These are phyloP conservation scores for Dissophora globulifera DNA, from an alignment of 192 early-diverging fungal species.

Conservation along the genomic window DNA sequence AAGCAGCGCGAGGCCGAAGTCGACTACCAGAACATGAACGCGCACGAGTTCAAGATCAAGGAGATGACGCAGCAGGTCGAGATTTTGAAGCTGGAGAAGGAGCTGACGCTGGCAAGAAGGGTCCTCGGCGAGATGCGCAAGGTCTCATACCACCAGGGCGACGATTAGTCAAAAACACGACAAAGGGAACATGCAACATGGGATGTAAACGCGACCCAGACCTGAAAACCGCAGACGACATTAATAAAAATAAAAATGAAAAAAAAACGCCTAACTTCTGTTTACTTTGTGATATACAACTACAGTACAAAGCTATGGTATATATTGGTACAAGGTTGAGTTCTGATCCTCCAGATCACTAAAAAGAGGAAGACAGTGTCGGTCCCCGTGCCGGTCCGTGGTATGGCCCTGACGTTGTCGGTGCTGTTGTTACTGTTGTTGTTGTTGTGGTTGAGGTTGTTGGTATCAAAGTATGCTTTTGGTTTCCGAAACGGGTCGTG, in stretches of 20 bases:
- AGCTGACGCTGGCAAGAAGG: conserved; percentile 84
- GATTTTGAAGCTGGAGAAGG: conserved; percentile 96
- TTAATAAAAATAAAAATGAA: not conserved
- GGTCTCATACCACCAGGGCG: conserved; percentile 76
- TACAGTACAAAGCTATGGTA: no score
- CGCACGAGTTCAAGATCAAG: conserved; percentile 93
- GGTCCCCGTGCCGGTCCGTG: no score
- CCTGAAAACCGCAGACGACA: not conserved
- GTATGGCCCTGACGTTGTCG: no score
- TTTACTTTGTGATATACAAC: no score
- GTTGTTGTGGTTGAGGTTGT: no score
- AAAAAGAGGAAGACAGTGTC: no score
- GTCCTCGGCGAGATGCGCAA: conserved; percentile 94
- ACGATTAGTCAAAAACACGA: conserved; percentile 26
- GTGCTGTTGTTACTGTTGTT: no score
- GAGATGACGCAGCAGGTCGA: conserved; percentile 99
- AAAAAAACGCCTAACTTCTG: no score
- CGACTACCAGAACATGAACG: conserved; percentile 80
- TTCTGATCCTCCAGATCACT: no score
- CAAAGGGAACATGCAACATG: not conserved
- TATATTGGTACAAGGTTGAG: no score
- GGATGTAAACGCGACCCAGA: not conserved
- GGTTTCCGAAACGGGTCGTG: no score
- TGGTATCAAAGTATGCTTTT: no score
- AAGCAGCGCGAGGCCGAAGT: conserved; percentile 67